Percentiles rank a stretch among this genome's conserved stretches.
Conservation (phyloP, 176 grass and related monocot genomes). For the Oryza meyeriana region DNA sequence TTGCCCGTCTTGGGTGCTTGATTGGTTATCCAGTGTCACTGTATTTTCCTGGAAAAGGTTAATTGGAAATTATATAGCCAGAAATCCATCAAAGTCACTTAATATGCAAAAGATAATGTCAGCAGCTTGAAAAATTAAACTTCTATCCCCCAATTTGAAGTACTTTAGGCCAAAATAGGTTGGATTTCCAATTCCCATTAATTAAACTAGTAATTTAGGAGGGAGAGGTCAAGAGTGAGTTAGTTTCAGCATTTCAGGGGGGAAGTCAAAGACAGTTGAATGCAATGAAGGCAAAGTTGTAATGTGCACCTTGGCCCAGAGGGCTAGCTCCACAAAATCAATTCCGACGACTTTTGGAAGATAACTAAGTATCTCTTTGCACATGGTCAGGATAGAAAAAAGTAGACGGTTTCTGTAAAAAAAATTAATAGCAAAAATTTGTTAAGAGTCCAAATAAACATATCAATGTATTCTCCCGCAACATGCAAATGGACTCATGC, state of each 20-base stretch:
- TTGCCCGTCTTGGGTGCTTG: conserved; percentile 64
- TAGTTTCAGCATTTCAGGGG: background rate
- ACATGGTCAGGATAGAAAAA: conserved; percentile 93
- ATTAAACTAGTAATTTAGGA: background rate
- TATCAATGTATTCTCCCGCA: conserved; percentile 7
- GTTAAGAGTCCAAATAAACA: conserved; percentile 1
- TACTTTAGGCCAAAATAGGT: background rate
- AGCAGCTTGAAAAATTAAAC: background rate
- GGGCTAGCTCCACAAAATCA: conserved; percentile 96
- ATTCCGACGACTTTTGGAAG: conserved; percentile 94
- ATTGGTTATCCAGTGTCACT: conserved; percentile 56
- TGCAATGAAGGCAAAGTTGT: conserved; percentile 5
- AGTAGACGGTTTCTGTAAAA: conserved; percentile 80
- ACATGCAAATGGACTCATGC: conserved; percentile 16
- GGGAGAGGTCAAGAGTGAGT: too few species aligned
- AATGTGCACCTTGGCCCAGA: conserved; percentile 89
- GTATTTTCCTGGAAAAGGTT: conserved; percentile 78
- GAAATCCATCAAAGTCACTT: background rate
- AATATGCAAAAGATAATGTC: background rate
- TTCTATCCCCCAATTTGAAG: background rate
- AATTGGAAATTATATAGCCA: conserved; percentile 30
- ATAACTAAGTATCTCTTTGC: conserved; percentile 84
- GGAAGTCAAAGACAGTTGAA: background rate
- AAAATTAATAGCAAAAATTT: conserved; percentile 33
- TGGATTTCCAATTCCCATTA: background rate